Conservation (phyloP, 306 rosid species). For the Leucaena leucocephala region DNA sequence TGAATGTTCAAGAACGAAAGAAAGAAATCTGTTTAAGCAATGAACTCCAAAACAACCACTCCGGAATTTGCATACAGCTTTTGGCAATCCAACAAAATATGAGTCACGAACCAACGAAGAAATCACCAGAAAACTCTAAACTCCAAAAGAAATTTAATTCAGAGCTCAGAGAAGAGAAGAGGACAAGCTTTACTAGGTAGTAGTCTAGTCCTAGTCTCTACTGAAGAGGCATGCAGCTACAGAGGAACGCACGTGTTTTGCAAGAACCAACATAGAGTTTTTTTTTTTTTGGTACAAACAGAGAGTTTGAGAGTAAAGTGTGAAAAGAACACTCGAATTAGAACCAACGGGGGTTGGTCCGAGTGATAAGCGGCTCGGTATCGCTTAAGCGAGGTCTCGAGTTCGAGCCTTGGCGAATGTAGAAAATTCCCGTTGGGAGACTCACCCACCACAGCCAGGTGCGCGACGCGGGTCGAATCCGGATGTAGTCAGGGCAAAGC, state of each 20-base stretch:
- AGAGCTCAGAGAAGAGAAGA: background rate
- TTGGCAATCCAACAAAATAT: conserved; percentile 12
- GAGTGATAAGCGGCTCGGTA: too few relatives aligned
- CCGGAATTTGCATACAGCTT: background rate
- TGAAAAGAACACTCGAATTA: background rate
- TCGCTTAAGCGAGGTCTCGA: too few relatives aligned
- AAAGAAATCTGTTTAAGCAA: background rate
- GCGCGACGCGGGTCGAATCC: too few relatives aligned
- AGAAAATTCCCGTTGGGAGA: too few relatives aligned
- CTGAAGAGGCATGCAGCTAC: conserved; percentile 22
- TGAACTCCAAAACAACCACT: conserved; percentile 7
- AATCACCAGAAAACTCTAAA: background rate
- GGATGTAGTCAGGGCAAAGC: too few relatives aligned
- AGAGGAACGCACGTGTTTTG: background rate
- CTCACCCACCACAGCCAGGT: too few relatives aligned
- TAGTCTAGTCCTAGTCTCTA: conserved; percentile 18
- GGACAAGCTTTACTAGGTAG: conserved; percentile 12
- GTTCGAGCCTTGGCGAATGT: too few relatives aligned
- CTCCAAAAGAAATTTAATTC: background rate
- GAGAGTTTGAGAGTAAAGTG: conserved; percentile 37
- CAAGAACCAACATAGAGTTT: background rate
- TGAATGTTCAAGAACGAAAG: conserved; percentile 13
- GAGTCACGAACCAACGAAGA: background rate
- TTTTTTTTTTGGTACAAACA: too few relatives aligned
- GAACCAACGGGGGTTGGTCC: too few relatives aligned